Percentiles rank a stretch among this genome's conserved stretches.
phyloP scores from a whole-genome alignment of 2,329 filamentous ascomycete species.

The Pyrenochaeta sp. region DNA sequence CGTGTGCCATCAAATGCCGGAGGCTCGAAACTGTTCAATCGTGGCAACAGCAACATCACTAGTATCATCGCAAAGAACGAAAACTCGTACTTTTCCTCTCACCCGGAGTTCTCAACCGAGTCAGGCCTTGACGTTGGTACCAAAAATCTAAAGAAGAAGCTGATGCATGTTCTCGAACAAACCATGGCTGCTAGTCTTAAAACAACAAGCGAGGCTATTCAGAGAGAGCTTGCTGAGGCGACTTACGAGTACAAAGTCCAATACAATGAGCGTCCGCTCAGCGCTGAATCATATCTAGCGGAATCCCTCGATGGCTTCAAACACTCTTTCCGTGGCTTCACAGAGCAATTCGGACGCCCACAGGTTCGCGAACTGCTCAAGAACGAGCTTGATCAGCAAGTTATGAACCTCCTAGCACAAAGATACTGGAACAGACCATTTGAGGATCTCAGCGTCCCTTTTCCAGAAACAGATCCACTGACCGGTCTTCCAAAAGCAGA shows the following conservation, averaged over 20 bases:
- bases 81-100: slow-evolving; percentile 81
- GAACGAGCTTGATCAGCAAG: slow-evolving; percentile 89
- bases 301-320: slow-evolving; percentile 97
- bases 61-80: slow-evolving; percentile 87
- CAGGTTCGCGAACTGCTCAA: slow-evolving; percentile 92
- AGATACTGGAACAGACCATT: slow-evolving; percentile 98
- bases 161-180: slow-evolving; percentile 96
- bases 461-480: slow-evolving; percentile 74
- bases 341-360: slow-evolving; percentile 84
- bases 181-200: slow-evolving; percentile 95
- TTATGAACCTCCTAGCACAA: slow-evolving; percentile 89
- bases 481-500: slow-evolving; percentile 84
- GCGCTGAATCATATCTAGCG: slow-evolving; percentile 94
- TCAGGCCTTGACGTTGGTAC: slow-evolving; percentile 82
- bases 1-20: slow-evolving; percentile 71
- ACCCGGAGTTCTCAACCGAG: slow-evolving; percentile 81
- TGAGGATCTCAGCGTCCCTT: slow-evolving; percentile 74
- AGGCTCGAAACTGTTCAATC: slow-evolving; percentile 77
- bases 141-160: slow-evolving; percentile 85
- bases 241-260: slow-evolving; percentile 99
- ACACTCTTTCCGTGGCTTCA: slow-evolving; percentile 94
- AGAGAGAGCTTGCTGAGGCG: slow-evolving; percentile 93
- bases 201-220: slow-evolving; percentile 88
- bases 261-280: slow-evolving; percentile 95
- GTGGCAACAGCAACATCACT: slow-evolving; percentile 80